These are phyloP conservation scores for Mycena chlorophos DNA, from an alignment of 768 basidiomycete genomes.

Conservation along the genomic window DNA sequence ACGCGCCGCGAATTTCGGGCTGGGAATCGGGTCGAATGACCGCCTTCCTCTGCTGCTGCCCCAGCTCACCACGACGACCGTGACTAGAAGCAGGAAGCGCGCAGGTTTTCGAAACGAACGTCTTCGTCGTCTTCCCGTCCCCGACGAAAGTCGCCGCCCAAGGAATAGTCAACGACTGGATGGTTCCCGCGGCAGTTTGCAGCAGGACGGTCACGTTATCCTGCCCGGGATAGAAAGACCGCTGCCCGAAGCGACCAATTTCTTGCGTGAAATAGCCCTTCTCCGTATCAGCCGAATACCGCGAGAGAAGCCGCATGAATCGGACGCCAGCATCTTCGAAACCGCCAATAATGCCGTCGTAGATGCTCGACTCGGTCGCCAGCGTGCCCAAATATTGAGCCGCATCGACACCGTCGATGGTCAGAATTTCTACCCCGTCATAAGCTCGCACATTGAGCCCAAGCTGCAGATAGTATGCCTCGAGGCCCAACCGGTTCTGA, in stretches of 20 bases:
- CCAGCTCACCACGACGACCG: neutral
- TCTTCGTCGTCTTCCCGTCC: conserved; percentile 11
- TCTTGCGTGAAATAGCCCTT: conserved; percentile 16
- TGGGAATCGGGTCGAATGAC: conserved; percentile 11
- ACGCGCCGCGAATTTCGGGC: conserved; percentile 1
- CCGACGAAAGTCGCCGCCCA: conserved; percentile 20
- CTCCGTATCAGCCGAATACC: conserved; percentile 17
- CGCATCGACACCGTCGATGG: conserved; percentile 16
- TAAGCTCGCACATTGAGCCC: conserved; percentile 16
- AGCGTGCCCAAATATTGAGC: conserved; percentile 8
- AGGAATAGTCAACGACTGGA: conserved; percentile 9
- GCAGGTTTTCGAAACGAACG: conserved; percentile 18
- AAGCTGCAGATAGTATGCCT: conserved; percentile 13
- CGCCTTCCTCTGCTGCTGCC: neutral
- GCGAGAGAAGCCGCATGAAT: conserved; percentile 16
- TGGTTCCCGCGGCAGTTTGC: neutral
- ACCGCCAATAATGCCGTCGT: conserved; percentile 12
- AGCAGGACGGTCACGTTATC: conserved; percentile 9
- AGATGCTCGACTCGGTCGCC: conserved; percentile 15
- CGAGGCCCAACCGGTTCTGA: conserved; percentile 15
- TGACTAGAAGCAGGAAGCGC: neutral
- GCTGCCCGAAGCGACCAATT: conserved; percentile 15
- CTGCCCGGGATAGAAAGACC: conserved; percentile 15
- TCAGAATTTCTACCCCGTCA: conserved; percentile 11
- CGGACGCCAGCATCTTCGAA: conserved; percentile 10